phyloP scores from a whole-genome alignment of 495 filamentous ascomycete species.

The Hapsidospora chrysogenum region DNA sequence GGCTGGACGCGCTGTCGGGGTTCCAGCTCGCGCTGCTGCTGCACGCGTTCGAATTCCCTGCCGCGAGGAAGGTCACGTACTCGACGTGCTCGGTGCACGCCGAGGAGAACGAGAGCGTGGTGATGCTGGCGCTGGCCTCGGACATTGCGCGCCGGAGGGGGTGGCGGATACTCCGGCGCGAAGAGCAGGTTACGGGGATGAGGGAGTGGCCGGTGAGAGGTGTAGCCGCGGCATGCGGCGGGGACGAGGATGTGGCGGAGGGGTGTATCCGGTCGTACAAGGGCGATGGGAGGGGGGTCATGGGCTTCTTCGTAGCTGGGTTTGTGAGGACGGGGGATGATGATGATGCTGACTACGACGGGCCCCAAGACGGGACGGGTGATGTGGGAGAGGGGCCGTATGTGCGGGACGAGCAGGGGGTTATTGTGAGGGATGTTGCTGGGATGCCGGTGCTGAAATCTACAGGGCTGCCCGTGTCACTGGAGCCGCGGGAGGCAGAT shows the following conservation, averaged over 20 bases:
- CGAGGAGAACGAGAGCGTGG: constrained; percentile 78
- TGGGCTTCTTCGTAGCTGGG: constrained; percentile 32
- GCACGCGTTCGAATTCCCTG: constrained; percentile 70
- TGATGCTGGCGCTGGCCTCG: constrained; percentile 47
- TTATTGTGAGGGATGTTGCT: constrained; percentile 16
- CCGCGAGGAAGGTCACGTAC: constrained; percentile 66
- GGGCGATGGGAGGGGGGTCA: constrained; percentile 54
- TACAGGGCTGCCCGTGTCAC: constrained; percentile 5
- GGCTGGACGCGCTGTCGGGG: constrained; percentile 53
- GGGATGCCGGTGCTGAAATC: constrained; percentile 24
- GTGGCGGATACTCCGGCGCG: constrained; percentile 56
- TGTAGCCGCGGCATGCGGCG: constrained; percentile 23
- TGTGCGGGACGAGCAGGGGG: constrained; percentile 18
- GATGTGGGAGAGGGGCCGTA: constrained; percentile 13
- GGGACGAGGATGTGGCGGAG: constrained; percentile 28
- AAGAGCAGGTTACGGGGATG: constrained; percentile 56
- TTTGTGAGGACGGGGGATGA: constrained; percentile 23
- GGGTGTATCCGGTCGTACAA: constrained; percentile 70
- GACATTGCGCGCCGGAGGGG: constrained; percentile 47
- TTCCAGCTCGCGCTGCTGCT: constrained; percentile 64
- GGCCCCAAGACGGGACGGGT: constrained; percentile 2
- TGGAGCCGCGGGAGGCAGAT: constrained; percentile 3
- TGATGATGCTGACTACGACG: constrained; percentile 6
- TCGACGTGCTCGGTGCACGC: constrained; percentile 81
- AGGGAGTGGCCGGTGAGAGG: constrained; percentile 58